Evolutionary conservation across 2,329 filamentous ascomycete species (phyloP), one percentile per base, ranked within the genome.

Genomic region (Coniochaeta sp.): DNA sequence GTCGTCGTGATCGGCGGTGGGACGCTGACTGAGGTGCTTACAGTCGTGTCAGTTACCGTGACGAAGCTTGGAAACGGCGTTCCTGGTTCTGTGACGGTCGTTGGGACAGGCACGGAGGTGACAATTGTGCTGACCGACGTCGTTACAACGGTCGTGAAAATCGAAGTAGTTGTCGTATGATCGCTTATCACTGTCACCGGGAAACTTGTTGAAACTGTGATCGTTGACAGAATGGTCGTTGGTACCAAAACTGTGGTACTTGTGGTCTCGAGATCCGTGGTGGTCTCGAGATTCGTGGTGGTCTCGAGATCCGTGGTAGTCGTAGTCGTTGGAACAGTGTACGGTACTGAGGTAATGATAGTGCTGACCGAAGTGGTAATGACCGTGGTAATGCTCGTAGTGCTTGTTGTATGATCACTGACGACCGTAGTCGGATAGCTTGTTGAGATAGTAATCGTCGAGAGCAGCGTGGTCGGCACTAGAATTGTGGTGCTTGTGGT

Each of bases 1-100:
- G 61, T 57, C 14, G 59, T 61, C 26, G 36, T 62, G 24, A 62
- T 55, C 7, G 59, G 61, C 17, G 50, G 42, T 24, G 42, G 47
- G 57, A 58, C 16, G 34, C 60, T 3, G 38, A 55, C 14, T n/a
- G 17, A 38, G 6, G 57, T 59, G 5, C 52, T 57, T 8, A 61
- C 30, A 8, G 47, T 28, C 12, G 47, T 52, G 12, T 55, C 26
- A 17, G 50, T 55, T n/a, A 55, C 50, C 7, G 50, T 55, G 26
- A 55, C 26, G 24, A 30, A 36, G 7, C 26, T 34, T 10, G 50
- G 60, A 54, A 55, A 55, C 38, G 40, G 40, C 34, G 40, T 32
- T 3, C 40, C 34, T 30, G 56, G n/a, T 19, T 32, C 42, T 12
- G 42, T 52, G 17, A 50, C 42, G 1, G 57, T 58, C 7, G 56